Conservation (phyloP, 768 basidiomycete genomes). For the Lactifluus echinatus region DNA sequence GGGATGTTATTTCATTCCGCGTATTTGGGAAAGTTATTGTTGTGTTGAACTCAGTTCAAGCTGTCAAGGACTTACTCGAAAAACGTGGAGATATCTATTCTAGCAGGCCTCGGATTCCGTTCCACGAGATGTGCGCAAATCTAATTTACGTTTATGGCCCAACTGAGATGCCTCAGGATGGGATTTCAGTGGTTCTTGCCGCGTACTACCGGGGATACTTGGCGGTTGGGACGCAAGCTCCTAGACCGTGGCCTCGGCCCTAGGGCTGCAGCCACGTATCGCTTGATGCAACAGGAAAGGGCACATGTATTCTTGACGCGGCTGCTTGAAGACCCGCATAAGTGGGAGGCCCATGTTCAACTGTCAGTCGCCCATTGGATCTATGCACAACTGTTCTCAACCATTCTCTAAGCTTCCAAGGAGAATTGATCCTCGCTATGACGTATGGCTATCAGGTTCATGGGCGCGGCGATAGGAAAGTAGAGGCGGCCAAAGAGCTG, state of each 20-base stretch:
- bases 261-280: neutral
- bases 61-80: slow-evolving; percentile 41
- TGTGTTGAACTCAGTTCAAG: slow-evolving; percentile 39
- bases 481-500: neutral
- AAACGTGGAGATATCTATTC: slow-evolving; percentile 36
- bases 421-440: neutral
- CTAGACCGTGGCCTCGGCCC: slow-evolving; percentile 8
- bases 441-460: slow-evolving; percentile 1
- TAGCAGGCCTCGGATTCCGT: neutral
- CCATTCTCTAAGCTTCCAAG: neutral
- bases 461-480: neutral
- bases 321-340: neutral
- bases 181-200: neutral
- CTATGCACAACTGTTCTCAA: no score
- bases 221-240: slow-evolving; percentile 1
- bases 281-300: neutral
- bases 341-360: slow-evolving; percentile 1
- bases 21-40: slow-evolving; percentile 41
- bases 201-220: neutral
- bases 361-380: no score
- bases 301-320: neutral
- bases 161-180: slow-evolving; percentile 2
- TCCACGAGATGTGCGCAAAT: slow-evolving; percentile 3
- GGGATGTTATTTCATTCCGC: slow-evolving; percentile 19
- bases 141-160: neutral